Conservation (phyloP, 2,329 filamentous ascomycete genomes). For the Epichloe bromicola region DNA sequence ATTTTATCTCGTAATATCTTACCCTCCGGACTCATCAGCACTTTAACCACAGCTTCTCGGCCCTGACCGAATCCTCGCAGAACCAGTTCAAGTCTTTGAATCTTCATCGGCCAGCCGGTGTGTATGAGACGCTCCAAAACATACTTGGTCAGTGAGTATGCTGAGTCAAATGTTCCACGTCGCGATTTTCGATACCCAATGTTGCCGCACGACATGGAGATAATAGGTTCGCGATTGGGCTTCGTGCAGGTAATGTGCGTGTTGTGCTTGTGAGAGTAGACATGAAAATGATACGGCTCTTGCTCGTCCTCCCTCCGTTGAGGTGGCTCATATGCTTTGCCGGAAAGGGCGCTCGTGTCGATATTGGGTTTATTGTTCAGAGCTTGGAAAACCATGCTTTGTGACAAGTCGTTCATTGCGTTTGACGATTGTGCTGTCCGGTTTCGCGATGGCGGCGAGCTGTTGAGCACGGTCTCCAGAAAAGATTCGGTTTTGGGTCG, state of each 20-base stretch:
- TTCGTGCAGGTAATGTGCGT: constrained; percentile 83
- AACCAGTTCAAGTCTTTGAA: constrained; percentile 65
- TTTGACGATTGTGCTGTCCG: constrained; percentile 13
- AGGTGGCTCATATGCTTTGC: constrained; percentile 9
- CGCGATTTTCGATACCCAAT: constrained; percentile 81
- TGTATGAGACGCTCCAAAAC: constrained; percentile 77
- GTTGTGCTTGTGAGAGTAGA: constrained; percentile 86
- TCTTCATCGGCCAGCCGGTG: constrained; percentile 61
- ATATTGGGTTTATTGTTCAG: constrained; percentile 20
- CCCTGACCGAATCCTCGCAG: constrained; percentile 78
- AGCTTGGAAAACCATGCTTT: constrained; percentile 27
- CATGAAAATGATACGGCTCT: constrained; percentile 73
- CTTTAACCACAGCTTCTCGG: constrained; percentile 80
- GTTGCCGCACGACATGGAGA: constrained; percentile 73
- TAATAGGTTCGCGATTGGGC: constrained; percentile 64
- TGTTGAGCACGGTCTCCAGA: constrained; percentile 22
- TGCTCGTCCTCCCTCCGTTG: constrained; percentile 23
- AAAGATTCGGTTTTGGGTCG: constrained; percentile 17
- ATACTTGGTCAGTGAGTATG: constrained; percentile 77
- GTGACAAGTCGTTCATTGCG: constrained; percentile 21
- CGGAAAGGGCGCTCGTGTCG: constrained; percentile 20
- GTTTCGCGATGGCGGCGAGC: constrained; percentile 9
- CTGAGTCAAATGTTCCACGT: constrained; percentile 76
- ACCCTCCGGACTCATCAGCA: constrained; percentile 76
- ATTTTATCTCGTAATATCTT: constrained; percentile 62